These are phyloP conservation scores for Hapsidospora chrysogenum DNA, from an alignment of 495 filamentous ascomycete species.

Conservation along the genomic window DNA sequence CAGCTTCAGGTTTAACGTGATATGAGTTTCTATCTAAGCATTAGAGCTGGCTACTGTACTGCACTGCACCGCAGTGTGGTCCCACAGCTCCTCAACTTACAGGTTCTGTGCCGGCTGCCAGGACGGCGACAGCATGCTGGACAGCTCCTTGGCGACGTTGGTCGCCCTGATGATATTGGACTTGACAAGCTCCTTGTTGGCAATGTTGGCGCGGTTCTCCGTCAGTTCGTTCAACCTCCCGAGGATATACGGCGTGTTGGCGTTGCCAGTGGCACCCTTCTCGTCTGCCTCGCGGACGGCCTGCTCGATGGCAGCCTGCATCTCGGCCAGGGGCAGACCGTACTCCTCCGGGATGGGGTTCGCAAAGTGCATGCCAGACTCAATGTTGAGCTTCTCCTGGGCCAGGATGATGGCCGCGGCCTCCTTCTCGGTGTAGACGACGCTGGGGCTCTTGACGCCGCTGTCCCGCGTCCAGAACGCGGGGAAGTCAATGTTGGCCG, in stretches of 20 bases:
- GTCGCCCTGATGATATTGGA: conserved; percentile 69
- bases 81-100: background rate
- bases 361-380: conserved; percentile 66
- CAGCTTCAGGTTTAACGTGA: conserved; percentile 2
- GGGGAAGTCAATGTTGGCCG: conserved; percentile 56
- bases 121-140: conserved; percentile 26
- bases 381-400: conserved; percentile 42
- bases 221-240: conserved; percentile 67
- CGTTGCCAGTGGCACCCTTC: conserved; percentile 52
- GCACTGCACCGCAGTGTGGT: background rate
- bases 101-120: conserved; percentile 1
- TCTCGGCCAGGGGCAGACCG: conserved; percentile 53
- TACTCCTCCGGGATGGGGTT: conserved; percentile 66
- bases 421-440: conserved; percentile 55
- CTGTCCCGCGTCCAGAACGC: conserved; percentile 84
- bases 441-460: conserved; percentile 57
- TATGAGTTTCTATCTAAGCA: conserved; percentile 5
- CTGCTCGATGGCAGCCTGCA: conserved; percentile 54
- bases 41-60: too few species aligned
- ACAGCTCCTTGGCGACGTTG: conserved; percentile 60
- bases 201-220: conserved; percentile 46
- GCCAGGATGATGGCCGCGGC: conserved; percentile 64
- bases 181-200: conserved; percentile 64
- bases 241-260: conserved; percentile 82
- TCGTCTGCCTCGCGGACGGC: conserved; percentile 57